Conservation (phyloP, 1,139 yeast genomes). For the Pichia sp. region DNA sequence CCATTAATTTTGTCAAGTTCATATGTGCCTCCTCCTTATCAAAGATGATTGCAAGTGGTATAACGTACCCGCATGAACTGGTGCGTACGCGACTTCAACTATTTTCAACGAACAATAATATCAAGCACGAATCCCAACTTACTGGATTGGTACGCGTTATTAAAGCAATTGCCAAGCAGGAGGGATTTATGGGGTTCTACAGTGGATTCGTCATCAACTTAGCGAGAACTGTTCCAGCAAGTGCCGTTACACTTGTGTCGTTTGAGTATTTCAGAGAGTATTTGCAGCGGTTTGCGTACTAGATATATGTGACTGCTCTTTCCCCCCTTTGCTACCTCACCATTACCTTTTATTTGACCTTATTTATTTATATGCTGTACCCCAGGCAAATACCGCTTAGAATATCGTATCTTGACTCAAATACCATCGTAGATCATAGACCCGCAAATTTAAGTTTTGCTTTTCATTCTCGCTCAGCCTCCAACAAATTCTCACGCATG, state of each 20-base stretch:
- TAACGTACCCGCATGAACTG: conserved; percentile 96
- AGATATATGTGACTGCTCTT: too few relatives aligned
- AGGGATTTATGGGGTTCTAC: conserved; percentile 79
- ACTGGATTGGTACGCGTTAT: conserved; percentile 39
- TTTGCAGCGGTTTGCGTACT: conserved; percentile 30
- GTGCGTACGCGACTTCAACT: conserved; percentile 88
- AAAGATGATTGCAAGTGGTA: conserved; percentile 81
- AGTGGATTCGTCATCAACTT: conserved; percentile 85
- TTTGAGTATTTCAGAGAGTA: conserved; percentile 78
- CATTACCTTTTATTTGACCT: too few relatives aligned
- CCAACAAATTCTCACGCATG: too few relatives aligned
- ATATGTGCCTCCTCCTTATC: conserved; percentile 73
- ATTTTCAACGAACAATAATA: conserved; percentile 12
- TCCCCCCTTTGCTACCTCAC: too few relatives aligned
- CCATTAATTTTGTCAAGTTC: conserved; percentile 36
- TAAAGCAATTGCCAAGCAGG: conserved; percentile 50
- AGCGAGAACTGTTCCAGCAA: conserved; percentile 89
- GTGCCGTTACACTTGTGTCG: conserved; percentile 90
- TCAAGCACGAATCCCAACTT: conserved; percentile 15
- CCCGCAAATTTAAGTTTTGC: too few relatives aligned
- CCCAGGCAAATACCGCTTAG: too few relatives aligned
- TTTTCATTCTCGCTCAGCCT: too few relatives aligned
- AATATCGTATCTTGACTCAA: too few relatives aligned
- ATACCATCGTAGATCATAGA: too few relatives aligned
- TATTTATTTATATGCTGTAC: too few relatives aligned